A percentile compares a stretch with the other conserved stretches of the same genome.
phyloP scores from a whole-genome alignment of 768 basidiomycete species.

The Auricularia sp. region DNA sequence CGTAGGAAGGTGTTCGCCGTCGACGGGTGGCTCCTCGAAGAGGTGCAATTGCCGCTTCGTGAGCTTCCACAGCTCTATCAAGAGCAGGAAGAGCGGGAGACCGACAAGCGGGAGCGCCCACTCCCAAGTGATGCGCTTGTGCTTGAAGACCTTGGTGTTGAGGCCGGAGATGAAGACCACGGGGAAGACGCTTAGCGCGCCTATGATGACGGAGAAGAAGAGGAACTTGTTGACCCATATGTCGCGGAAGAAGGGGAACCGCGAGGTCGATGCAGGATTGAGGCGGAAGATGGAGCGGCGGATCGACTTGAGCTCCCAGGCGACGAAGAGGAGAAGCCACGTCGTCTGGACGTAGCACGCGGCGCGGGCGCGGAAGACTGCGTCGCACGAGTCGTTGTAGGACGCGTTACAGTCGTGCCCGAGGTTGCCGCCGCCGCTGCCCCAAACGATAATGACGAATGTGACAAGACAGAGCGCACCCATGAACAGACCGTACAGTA shows the following conservation, averaged over 20 bases:
- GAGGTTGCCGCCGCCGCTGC: slow-evolving; percentile 18
- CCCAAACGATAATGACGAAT: slow-evolving; percentile 27
- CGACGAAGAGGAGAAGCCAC: slow-evolving; percentile 12
- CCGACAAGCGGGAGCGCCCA: slow-evolving; percentile 24
- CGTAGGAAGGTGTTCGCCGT: neutral
- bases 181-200: slow-evolving; percentile 26
- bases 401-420: slow-evolving; percentile 24
- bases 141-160: slow-evolving; percentile 26
- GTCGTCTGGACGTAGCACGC: slow-evolving; percentile 23
- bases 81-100: slow-evolving; percentile 18
- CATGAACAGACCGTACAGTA: slow-evolving; percentile 28
- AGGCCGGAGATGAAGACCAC: slow-evolving; percentile 25
- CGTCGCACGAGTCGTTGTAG: slow-evolving; percentile 20
- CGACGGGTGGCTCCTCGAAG: neutral
- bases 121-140: slow-evolving; percentile 25
- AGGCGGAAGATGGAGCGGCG: slow-evolving; percentile 21
- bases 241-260: neutral
- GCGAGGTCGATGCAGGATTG: neutral
- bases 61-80: slow-evolving; percentile 11
- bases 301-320: slow-evolving; percentile 17
- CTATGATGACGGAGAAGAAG: slow-evolving; percentile 16
- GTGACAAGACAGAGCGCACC: slow-evolving; percentile 23
- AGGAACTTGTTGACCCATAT: slow-evolving; percentile 10
- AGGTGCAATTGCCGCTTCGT: neutral
- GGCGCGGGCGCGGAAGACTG: slow-evolving; percentile 28